A percentile compares a stretch with the other conserved stretches of the same genome.
These are phyloP conservation scores for Fagus sylvatica DNA, from an alignment of 306 rosid genomes.

Conservation along the genomic window DNA sequence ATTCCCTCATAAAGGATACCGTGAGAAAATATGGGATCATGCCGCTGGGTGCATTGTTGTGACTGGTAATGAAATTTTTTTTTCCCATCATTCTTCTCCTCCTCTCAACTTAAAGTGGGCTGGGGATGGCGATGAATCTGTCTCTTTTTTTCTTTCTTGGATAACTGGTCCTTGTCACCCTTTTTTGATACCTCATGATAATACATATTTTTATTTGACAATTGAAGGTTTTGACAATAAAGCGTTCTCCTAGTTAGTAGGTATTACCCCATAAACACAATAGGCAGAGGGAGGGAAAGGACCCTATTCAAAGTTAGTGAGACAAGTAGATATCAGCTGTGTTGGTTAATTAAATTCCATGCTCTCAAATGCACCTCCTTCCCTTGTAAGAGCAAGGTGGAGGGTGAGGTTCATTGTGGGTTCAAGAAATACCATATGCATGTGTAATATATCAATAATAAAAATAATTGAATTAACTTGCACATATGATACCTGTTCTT, in stretches of 20 bases:
- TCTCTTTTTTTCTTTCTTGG: neutral
- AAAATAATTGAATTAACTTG: neutral
- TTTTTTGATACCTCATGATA: neutral
- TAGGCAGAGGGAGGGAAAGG: no score
- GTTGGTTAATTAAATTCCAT: no score
- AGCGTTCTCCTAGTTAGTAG: no score
- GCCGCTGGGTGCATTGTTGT: constrained; percentile 97
- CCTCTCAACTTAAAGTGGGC: neutral
- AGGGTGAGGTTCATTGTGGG: no score
- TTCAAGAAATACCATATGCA: no score
- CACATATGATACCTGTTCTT: neutral
- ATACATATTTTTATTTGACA: constrained; percentile 5
- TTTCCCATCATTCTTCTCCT: neutral
- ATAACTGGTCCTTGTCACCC: neutral
- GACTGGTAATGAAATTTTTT: constrained; percentile 46
- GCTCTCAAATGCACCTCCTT: no score
- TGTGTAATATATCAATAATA: no score
- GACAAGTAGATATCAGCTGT: no score
- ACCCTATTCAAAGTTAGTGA: no score
- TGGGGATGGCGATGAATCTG: neutral
- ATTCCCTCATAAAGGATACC: constrained; percentile 83
- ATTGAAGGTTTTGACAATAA: no score
- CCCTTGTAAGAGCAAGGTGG: no score
- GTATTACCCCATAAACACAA: no score
- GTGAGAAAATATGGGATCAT: constrained; percentile 98